Evolutionary conservation across 495 filamentous ascomycete species (phyloP).

Genomic region (Xeromyces bisporus): DNA sequence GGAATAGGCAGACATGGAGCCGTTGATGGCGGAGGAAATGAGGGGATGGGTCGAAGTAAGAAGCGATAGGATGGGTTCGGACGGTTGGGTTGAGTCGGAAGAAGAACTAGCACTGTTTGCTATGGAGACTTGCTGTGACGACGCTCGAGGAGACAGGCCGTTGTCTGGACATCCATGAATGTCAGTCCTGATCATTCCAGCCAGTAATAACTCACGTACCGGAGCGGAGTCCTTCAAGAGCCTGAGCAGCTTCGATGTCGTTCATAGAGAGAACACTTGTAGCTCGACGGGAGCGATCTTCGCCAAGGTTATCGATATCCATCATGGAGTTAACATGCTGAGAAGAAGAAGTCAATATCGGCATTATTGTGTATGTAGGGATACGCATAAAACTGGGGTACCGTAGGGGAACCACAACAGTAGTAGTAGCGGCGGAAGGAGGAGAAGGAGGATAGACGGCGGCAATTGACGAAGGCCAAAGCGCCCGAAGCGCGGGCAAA

Average conservation of each 20-base stretch:
- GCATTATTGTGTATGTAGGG: no score
- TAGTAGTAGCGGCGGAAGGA: conserved; percentile 3
- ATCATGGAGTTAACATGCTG: conserved; percentile 23
- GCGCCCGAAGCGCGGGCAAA: no score
- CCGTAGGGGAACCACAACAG: conserved; percentile 3
- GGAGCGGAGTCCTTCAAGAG: conserved; percentile 65
- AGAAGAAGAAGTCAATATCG: no score
- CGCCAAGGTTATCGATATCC: conserved; percentile 22
- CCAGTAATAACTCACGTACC: no score
- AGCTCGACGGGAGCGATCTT: conserved; percentile 28
- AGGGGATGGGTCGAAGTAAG: conserved; percentile 66
- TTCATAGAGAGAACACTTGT: conserved; percentile 50
- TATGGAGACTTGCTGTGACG: conserved; percentile 12
- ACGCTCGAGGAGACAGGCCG: conserved; percentile 15
- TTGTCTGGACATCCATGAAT: conserved; percentile 10
- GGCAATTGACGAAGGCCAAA: conserved; percentile 8
- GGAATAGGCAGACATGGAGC: conserved; percentile 64
- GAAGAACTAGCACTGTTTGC: conserved; percentile 3
- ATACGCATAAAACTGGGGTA: conserved; percentile 1
- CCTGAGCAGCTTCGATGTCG: conserved; percentile 79
- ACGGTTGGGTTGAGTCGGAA: conserved; percentile 13
- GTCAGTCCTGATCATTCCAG: conserved; percentile 2
- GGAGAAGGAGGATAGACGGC: conserved; percentile 3
- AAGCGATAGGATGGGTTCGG: conserved; percentile 64
- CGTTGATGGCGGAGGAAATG: conserved; percentile 62